phyloP scores from a whole-genome alignment of 805 yeast genomes.

The Suhomyces pyralidae region DNA sequence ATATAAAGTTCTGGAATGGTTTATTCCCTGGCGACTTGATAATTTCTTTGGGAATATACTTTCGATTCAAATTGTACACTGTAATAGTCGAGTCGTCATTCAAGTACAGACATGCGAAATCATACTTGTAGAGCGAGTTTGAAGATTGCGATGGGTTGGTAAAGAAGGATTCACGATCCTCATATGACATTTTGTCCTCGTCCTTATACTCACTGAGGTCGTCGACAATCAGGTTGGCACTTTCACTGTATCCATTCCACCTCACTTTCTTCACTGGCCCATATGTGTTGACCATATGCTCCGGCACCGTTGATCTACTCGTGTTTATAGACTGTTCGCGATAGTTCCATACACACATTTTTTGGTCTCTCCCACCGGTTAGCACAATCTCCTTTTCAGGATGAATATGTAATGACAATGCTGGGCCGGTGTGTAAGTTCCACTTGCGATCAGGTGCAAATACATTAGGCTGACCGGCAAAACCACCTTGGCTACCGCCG shows the following conservation, averaged over 20 bases:
- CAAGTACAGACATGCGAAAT: constrained; percentile 69
- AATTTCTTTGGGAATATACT: constrained; percentile 71
- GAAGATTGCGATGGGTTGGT: constrained; percentile 17
- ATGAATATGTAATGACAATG: constrained; percentile 84
- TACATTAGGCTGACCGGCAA: constrained; percentile 9
- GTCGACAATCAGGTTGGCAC: constrained; percentile 13
- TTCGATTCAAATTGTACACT: constrained; percentile 67
- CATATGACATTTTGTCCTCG: constrained; percentile 21
- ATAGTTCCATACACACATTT: constrained; percentile 70
- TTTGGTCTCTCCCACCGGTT: constrained; percentile 92
- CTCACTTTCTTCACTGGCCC: constrained; percentile 75
- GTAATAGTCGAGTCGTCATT: constrained; percentile 70
- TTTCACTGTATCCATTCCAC: constrained; percentile 47
- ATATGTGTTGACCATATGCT: constrained; percentile 67
- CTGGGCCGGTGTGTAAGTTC: constrained; percentile 91
- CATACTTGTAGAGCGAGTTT: constrained; percentile 48
- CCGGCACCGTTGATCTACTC: constrained; percentile 46
- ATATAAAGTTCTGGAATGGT: constrained; percentile 41
- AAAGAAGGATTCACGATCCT: constrained; percentile 15
- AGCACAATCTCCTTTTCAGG: constrained; percentile 76
- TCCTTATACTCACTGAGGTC: constrained; percentile 6
- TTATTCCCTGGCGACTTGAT: constrained; percentile 47
- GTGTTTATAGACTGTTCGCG: constrained; percentile 21
- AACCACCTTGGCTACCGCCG: constrained; percentile 4
- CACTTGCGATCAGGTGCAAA: constrained; percentile 67